A percentile compares a stretch with the other conserved stretches of the same genome.
phyloP scores from a whole-genome alignment of 208 protist genomes.

The Leishmania martiniquensis region DNA sequence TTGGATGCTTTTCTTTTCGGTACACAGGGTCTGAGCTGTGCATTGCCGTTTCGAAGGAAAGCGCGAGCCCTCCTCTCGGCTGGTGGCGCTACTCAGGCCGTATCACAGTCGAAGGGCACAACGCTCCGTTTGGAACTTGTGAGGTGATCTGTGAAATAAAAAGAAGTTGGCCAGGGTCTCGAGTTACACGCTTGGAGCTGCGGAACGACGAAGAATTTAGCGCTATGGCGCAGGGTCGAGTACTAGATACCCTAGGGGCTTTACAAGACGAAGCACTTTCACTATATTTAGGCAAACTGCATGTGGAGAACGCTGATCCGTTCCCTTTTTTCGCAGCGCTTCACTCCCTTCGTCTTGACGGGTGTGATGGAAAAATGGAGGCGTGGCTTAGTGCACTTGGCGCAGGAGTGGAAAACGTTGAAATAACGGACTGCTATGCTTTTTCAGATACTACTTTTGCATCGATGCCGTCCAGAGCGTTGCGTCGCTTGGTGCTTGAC shows the following conservation, averaged over 20 bases:
- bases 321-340: neutral
- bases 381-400: constrained; percentile 11
- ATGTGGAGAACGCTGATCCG: neutral
- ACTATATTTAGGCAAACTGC: constrained; percentile 8
- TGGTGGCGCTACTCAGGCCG: constrained; percentile 19
- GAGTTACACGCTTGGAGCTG: constrained; percentile 5
- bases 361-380: constrained; percentile 5
- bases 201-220: constrained; percentile 14
- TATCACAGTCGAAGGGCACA: neutral
- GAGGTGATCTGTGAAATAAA: neutral
- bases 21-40: neutral
- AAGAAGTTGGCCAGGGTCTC: neutral
- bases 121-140: constrained; percentile 10
- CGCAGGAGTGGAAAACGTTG: neutral
- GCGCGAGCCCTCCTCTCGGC: constrained; percentile 1
- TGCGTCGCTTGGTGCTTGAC: constrained; percentile 15
- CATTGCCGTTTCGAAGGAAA: neutral
- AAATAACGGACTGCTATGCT: constrained; percentile 13
- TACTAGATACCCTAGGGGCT: neutral
- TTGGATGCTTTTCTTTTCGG: neutral
- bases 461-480: neutral
- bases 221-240: neutral
- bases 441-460: neutral
- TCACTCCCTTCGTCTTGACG: constrained; percentile 1
- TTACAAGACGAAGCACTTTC: neutral